Conservation (phyloP, 768 basidiomycete species). For the Suillus weaverae region DNA sequence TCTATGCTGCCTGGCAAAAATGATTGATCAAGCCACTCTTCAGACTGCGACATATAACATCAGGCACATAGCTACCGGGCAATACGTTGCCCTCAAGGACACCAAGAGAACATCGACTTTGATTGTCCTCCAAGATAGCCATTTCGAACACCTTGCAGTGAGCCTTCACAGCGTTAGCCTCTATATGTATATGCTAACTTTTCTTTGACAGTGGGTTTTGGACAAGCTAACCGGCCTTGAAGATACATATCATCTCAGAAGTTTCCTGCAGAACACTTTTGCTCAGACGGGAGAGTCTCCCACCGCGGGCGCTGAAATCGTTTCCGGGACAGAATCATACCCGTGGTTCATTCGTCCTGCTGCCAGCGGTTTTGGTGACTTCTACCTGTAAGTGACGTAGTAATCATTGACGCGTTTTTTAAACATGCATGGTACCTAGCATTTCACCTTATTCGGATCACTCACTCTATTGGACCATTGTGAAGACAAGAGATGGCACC, state of each 20-base stretch:
- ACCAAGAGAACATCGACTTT: neutral
- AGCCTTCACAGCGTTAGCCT: neutral
- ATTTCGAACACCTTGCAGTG: constrained; percentile 3
- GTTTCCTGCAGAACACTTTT: constrained; percentile 5
- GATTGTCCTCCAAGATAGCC: neutral
- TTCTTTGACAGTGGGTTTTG: neutral
- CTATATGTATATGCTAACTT: neutral
- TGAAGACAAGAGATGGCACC: constrained; percentile 1
- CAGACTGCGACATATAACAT: constrained; percentile 1
- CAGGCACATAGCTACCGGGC: constrained; percentile 1
- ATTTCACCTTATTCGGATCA: neutral
- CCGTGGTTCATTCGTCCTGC: constrained; percentile 6
- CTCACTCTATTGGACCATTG: constrained; percentile 4
- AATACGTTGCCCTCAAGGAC: constrained; percentile 3
- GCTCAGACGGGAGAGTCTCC: neutral
- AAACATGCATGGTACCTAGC: neutral
- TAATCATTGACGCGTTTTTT: neutral
- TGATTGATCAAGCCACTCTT: constrained; percentile 1
- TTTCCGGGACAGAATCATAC: constrained; percentile 1
- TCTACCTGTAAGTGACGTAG: neutral
- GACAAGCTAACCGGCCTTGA: neutral
- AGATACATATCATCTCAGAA: neutral
- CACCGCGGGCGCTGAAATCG: neutral
- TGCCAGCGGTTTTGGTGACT: neutral
- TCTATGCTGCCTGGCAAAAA: neutral